These are phyloP conservation scores for Quercus phellos DNA, from an alignment of 331 rosid genomes.

Conservation along the genomic window DNA sequence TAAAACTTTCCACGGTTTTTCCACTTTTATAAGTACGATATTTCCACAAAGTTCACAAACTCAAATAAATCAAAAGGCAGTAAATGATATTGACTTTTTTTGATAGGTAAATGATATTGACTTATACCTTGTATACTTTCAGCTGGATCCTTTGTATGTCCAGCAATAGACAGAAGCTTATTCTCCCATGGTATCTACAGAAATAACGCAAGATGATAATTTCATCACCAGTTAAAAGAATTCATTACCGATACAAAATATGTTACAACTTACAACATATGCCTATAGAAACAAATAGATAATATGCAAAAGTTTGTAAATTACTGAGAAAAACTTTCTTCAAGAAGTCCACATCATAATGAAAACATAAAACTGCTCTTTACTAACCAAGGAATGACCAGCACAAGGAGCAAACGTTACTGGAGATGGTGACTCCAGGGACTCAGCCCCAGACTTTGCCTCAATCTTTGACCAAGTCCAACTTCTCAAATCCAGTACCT, in stretches of 20 bases:
- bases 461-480: slow-evolving; percentile 88
- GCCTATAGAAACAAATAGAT: slow-evolving; percentile 5
- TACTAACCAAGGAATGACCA: slow-evolving; percentile 92
- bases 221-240: slow-evolving; percentile 8
- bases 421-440: slow-evolving; percentile 40
- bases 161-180: slow-evolving; percentile 80
- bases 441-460: slow-evolving; percentile 49
- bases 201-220: slow-evolving; percentile 4
- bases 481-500: slow-evolving; percentile 89
- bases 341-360: neutral
- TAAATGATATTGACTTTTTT: neutral
- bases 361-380: slow-evolving; percentile 1
- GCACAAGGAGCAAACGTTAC: slow-evolving; percentile 61
- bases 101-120: neutral
- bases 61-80: slow-evolving; percentile 9
- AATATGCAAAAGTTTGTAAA: neutral
- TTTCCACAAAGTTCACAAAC: slow-evolving; percentile 3
- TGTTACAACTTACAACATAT: neutral
- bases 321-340: neutral
- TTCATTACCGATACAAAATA: slow-evolving; percentile 9
- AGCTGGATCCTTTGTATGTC: slow-evolving; percentile 78
- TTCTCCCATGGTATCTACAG: slow-evolving; percentile 78
- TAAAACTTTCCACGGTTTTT: neutral
- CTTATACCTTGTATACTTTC: slow-evolving; percentile 72
- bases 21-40: slow-evolving; percentile 2